These are phyloP conservation scores for Polysphondylium violaceum DNA, from an alignment of 78 protist species.

Conservation along the genomic window DNA sequence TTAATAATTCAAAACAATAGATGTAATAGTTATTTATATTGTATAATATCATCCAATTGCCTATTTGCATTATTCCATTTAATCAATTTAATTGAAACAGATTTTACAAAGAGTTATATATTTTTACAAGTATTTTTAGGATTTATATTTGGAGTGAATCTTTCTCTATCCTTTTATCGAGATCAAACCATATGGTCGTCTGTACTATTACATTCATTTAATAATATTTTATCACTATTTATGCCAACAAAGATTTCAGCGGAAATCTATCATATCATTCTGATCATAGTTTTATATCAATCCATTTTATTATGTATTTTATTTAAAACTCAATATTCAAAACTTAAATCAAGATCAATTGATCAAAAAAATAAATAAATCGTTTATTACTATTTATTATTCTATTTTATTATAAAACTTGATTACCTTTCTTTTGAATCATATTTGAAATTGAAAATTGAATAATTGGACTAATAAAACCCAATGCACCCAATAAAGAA, in stretches of 20 bases:
- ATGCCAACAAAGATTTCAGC: constrained; percentile 13
- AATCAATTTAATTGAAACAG: constrained; percentile 1
- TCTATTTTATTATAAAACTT: constrained; percentile 9
- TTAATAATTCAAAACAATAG: background rate
- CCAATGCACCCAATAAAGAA: background rate
- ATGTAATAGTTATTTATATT: constrained; percentile 2
- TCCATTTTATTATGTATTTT: background rate
- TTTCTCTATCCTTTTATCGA: background rate
- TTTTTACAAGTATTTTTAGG: constrained; percentile 21
- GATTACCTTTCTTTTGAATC: constrained; percentile 15
- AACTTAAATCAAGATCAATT: background rate
- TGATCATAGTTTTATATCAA: background rate
- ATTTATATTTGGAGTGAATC: constrained; percentile 32
- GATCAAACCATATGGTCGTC: constrained; percentile 15
- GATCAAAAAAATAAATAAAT: background rate
- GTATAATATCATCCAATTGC: background rate
- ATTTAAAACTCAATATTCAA: constrained; percentile 3
- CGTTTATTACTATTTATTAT: background rate
- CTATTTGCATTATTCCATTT: constrained; percentile 46
- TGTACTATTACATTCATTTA: constrained; percentile 30
- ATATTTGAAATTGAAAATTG: background rate
- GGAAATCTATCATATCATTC: background rate
- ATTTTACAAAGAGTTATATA: constrained; percentile 10
- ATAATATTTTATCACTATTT: constrained; percentile 28
- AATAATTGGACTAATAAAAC: background rate